Conservation (phyloP, 2,329 filamentous ascomycete species). For the Helicocarpus griseus region DNA sequence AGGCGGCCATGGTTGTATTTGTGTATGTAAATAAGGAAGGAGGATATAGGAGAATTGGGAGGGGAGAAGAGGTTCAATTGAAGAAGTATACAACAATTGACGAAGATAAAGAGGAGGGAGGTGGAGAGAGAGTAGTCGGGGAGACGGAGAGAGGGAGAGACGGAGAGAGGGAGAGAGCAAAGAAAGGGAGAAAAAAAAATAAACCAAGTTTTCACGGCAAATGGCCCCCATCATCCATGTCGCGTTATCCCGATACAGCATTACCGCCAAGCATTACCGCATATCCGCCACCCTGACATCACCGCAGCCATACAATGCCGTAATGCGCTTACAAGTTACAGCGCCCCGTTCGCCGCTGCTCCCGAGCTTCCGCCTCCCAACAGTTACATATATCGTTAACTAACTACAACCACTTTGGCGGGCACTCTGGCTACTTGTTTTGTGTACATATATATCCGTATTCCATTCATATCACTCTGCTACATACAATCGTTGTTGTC, state of each 20-base stretch:
- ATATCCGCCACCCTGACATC: background rate
- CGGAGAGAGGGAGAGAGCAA: slow-evolving; percentile 9
- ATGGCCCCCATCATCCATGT: background rate
- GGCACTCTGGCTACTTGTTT: background rate
- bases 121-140: slow-evolving; percentile 11
- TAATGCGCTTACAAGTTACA: background rate
- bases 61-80: background rate
- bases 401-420: too few relatives aligned
- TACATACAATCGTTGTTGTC: background rate
- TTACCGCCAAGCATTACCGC: background rate
- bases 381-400: too few relatives aligned
- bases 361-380: background rate
- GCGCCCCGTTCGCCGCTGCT: too few relatives aligned
- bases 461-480: background rate
- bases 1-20: slow-evolving; percentile 66
- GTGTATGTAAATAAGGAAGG: background rate
- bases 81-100: too few relatives aligned
- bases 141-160: too few relatives aligned
- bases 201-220: background rate
- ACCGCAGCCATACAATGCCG: background rate
- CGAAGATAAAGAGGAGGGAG: too few relatives aligned
- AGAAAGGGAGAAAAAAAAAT: background rate
- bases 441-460: background rate
- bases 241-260: background rate
- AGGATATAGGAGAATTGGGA: slow-evolving; percentile 10